Conservation (phyloP, 352 stramenopile species). For the Phytopythium litorale region DNA sequence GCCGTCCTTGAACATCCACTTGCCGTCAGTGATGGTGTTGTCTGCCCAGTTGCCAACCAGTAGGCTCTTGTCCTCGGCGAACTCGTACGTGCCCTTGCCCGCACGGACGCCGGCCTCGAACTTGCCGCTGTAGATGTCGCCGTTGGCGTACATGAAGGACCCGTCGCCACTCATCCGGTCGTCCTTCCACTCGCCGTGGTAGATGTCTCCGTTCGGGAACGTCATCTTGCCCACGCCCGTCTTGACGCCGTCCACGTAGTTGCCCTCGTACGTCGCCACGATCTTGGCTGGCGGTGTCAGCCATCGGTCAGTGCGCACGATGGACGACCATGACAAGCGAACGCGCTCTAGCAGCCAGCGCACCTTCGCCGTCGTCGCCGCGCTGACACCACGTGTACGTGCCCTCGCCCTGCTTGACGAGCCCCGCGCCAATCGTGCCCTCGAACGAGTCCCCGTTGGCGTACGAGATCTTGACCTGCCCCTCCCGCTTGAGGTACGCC, state of each 20-base stretch:
- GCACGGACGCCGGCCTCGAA: conserved; percentile 80
- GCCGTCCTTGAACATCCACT: conserved; percentile 90
- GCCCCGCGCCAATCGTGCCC: conserved; percentile 72
- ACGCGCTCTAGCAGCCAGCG: conserved; percentile 1
- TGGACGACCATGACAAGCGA: neutral
- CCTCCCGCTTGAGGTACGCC: conserved; percentile 83
- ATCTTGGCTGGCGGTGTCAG: conserved; percentile 40
- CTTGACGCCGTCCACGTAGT: conserved; percentile 84
- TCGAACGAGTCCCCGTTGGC: conserved; percentile 90
- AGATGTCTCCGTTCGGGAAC: conserved; percentile 88
- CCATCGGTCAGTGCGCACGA: neutral
- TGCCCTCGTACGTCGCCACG: conserved; percentile 80
- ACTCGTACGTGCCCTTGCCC: conserved; percentile 90
- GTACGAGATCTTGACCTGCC: conserved; percentile 88
- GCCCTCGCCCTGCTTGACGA: conserved; percentile 80
- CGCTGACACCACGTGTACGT: conserved; percentile 88
- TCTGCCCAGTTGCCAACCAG: conserved; percentile 86
- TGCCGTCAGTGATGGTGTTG: conserved; percentile 84
- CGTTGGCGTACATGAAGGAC: conserved; percentile 90
- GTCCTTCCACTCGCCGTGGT: conserved; percentile 86
- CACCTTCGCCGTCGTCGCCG: conserved; percentile 61
- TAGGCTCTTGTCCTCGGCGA: conserved; percentile 70
- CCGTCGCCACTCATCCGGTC: conserved; percentile 88
- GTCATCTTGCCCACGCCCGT: conserved; percentile 89
- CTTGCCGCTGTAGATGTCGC: conserved; percentile 88